phyloP scores from a whole-genome alignment of 2,329 filamentous ascomycete species.

The Beauveria sp. region DNA sequence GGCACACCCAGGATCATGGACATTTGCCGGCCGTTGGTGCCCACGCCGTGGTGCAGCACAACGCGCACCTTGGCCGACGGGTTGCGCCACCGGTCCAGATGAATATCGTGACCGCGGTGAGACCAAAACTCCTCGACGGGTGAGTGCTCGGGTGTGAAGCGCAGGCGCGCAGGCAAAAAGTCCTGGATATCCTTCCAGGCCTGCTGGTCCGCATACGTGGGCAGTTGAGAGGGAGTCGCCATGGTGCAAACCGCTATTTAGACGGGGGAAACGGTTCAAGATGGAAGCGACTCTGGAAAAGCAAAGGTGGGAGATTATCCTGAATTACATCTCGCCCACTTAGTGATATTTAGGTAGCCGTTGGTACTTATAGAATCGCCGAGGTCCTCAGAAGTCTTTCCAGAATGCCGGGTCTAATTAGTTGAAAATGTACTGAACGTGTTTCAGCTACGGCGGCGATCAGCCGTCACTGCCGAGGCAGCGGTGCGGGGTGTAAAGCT shows the following conservation, averaged over 20 bases:
- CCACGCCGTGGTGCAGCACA: conserved; percentile 3
- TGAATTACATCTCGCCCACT: not conserved
- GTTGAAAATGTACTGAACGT: not conserved
- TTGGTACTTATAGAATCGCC: not conserved
- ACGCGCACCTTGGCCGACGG: not conserved
- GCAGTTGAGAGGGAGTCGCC: not conserved
- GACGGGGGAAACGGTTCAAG: not conserved
- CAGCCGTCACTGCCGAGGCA: not conserved
- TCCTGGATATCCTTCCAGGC: conserved; percentile 1
- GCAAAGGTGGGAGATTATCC: not conserved
- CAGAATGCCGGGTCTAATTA: too few species aligned
- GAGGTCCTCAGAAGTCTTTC: not conserved
- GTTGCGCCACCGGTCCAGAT: conserved; percentile 5
- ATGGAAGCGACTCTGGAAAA: not conserved
- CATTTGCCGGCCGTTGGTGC: conserved; percentile 3
- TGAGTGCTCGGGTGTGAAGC: not conserved
- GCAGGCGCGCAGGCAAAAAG: not conserved
- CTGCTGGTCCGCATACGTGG: conserved; percentile 1
- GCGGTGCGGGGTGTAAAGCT: not conserved
- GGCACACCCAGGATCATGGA: not conserved
- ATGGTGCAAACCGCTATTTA: not conserved
- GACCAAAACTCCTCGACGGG: not conserved
- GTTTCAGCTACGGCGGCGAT: not conserved
- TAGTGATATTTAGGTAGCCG: not conserved
- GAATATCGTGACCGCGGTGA: not conserved